Percentiles rank a stretch among this genome's conserved stretches.
Evolutionary conservation across 768 basidiomycete species (phyloP).

Genomic region (Russula lepida): DNA sequence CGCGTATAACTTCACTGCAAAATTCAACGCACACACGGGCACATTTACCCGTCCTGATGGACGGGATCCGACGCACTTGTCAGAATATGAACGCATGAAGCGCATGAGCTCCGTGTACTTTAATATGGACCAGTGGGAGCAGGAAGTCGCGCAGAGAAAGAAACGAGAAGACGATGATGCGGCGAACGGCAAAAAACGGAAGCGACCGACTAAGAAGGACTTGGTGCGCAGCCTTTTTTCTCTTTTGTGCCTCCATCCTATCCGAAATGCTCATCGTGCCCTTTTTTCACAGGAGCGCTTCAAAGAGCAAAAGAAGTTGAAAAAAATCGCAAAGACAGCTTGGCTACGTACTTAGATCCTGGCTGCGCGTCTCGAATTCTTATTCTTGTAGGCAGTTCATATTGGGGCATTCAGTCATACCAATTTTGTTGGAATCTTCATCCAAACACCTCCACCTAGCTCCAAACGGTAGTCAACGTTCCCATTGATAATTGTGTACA

Average conservation of each 20-base stretch:
- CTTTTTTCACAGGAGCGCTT: conserved; percentile 56
- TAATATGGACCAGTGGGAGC: conserved; percentile 73
- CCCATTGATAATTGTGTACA: conserved; percentile 1
- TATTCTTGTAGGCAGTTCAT: background rate
- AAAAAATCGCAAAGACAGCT: conserved; percentile 84
- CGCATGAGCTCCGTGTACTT: conserved; percentile 88
- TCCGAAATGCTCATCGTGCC: conserved; percentile 11
- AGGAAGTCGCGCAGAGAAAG: conserved; percentile 47
- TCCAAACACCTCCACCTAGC: background rate
- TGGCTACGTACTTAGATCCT: conserved; percentile 61
- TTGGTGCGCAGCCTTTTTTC: conserved; percentile 43
- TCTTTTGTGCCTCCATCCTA: background rate
- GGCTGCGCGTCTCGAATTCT: background rate
- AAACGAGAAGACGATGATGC: conserved; percentile 38
- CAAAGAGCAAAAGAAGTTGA: conserved; percentile 71
- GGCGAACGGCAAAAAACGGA: conserved; percentile 62
- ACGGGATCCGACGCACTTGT: conserved; percentile 66
- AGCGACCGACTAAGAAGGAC: conserved; percentile 75
- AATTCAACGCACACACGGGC: conserved; percentile 78
- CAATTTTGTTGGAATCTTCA: conserved; percentile 1
- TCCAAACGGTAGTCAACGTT: background rate
- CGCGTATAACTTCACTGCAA: conserved; percentile 46
- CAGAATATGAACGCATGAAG: conserved; percentile 72
- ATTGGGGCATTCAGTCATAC: conserved; percentile 5
- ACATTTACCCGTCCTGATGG: conserved; percentile 58